phyloP scores from a whole-genome alignment of 2,329 filamentous ascomycete species.

The Aspergillus sp. region DNA sequence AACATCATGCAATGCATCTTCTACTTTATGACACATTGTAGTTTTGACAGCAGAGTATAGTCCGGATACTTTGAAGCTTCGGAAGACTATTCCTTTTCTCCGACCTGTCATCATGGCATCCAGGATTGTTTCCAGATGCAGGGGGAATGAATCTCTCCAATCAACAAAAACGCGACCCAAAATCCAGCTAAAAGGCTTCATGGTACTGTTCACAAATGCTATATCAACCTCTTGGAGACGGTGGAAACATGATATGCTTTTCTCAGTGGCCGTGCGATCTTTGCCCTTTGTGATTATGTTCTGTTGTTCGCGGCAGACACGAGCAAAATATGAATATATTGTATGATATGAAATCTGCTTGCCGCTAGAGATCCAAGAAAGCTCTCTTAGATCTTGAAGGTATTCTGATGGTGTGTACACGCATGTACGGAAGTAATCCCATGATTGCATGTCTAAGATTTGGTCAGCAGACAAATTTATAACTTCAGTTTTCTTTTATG shows the following conservation, averaged over 20 bases:
- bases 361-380: conserved; percentile 1
- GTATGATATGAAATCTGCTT: background rate
- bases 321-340: conserved; percentile 4
- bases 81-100: background rate
- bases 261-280: background rate
- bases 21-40: background rate
- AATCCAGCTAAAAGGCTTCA: conserved; percentile 4
- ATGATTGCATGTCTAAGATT: no score
- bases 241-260: background rate
- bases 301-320: conserved; percentile 1
- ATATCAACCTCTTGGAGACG: conserved; percentile 2
- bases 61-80: conserved; percentile 2
- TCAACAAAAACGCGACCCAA: conserved; percentile 2
- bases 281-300: background rate
- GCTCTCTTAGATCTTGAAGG: conserved; percentile 1
- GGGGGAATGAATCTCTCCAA: background rate
- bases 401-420: no score
- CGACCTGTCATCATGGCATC: conserved; percentile 1
- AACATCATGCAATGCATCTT: background rate
- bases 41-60: conserved; percentile 1
- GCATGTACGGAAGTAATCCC: no score
- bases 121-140: background rate
- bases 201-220: conserved; percentile 1
- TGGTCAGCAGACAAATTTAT: no score
- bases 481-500: no score